Base-by-base conservation (phyloP, 306 rosid species). In the Prunus armeniaca region DNA sequence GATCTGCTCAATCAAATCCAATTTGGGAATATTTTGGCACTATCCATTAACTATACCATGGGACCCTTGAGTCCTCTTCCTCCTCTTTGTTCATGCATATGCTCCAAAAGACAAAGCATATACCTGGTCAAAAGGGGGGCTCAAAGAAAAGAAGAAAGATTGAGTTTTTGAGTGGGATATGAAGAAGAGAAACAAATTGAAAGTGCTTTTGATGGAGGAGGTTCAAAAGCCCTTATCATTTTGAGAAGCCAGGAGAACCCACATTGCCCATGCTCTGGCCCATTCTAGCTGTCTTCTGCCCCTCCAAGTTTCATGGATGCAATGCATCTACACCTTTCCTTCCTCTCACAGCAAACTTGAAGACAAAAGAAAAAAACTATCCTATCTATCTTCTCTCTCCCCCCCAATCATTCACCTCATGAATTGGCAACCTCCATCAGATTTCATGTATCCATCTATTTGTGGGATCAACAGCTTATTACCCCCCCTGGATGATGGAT, bases 381-480 rank as follows among this genome's bases (percentile, higher is more conserved):
- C 51, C 75, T 61, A 12, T 2, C 22, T n/a, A 18, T 41, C 22
- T 69, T 71, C 73, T 63, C n/a, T 19, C 25, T 50, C 22, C 20
- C 34, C 34, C 57, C 55, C 89, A 89, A 89, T 92, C 98, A 90
- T 92, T 80, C 93, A 80, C 79, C 82, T 63, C 79, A 88, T 84
- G 97, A 90, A 85, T 89, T 83, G 97, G 91, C 97, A 89, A 83
- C 91, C 85, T 95, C 93, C 92, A 84, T 75, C 27, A 80, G 92
- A 95, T 92, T 82, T 88, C 55, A 62, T 84, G 75, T 69, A 75
- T 79, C 77, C 80, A 83, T 76, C 81, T 79, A 32, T 72, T 62
- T 38, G 90, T 86, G 93, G 90, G 87, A 76, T 80, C 88, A 84
- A 8, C 6, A 38, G n/a, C 76, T 15, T 75, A 79, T 76, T 79